Conservation (phyloP, 306 rosid species). For the Prinsepia uniflora region DNA sequence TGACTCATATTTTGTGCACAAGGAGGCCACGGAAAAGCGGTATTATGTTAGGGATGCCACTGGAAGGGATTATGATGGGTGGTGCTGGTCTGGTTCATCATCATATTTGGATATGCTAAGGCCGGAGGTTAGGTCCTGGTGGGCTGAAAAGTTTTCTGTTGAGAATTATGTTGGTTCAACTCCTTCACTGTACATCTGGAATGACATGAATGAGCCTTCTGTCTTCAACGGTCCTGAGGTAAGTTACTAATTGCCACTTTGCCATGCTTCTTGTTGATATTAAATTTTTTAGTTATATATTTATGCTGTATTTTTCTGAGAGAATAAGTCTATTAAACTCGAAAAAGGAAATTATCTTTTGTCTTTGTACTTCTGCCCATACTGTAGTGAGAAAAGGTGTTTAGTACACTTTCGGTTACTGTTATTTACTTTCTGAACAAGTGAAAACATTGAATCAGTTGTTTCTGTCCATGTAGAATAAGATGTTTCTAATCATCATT, state of each 20-base stretch:
- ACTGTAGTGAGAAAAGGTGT: neutral
- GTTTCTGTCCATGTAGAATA: neutral
- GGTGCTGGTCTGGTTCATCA: constrained; percentile 99
- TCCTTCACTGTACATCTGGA: constrained; percentile 91
- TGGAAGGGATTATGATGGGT: constrained; percentile 87
- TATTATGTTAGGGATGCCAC: constrained; percentile 87
- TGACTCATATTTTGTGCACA: constrained; percentile 56
- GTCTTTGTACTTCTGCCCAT: neutral
- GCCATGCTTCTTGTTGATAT: constrained; percentile 14
- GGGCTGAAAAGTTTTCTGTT: constrained; percentile 71
- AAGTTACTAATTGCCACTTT: constrained; percentile 23
- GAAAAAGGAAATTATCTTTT: neutral
- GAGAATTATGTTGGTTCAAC: constrained; percentile 84
- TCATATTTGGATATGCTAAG: constrained; percentile 71
- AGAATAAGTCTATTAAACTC: neutral
- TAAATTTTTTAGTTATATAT: neutral
- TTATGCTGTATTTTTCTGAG: neutral
- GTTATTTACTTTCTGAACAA: neutral
- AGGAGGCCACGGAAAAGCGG: constrained; percentile 71
- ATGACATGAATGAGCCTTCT: constrained; percentile 98
- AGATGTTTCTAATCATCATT: neutral
- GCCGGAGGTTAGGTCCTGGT: constrained; percentile 87
- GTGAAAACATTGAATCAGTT: neutral
- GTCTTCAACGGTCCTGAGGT: constrained; percentile 99
- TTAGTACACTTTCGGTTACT: neutral